A percentile compares a stretch with the other conserved stretches of the same genome.
phyloP scores from a whole-genome alignment of 768 basidiomycete species.

The Mycena venus region DNA sequence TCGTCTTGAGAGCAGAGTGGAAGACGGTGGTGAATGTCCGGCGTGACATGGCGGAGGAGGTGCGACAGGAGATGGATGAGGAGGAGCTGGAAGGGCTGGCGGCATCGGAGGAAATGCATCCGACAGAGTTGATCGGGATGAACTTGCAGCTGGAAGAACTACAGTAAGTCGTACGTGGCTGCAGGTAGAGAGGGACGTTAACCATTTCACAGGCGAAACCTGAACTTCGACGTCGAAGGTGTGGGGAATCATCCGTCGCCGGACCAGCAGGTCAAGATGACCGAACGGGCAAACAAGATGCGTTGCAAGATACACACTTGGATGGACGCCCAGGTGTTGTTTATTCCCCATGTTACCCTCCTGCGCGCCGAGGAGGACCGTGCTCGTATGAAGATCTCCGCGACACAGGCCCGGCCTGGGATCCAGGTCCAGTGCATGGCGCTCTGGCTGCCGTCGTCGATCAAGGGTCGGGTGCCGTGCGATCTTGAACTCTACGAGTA shows the following conservation, averaged over 20 bases:
- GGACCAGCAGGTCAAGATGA: background rate
- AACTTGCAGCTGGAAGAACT: conserved; percentile 33
- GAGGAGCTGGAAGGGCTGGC: background rate
- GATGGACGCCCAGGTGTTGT: conserved; percentile 11
- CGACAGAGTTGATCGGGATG: conserved; percentile 23
- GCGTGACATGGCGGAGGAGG: conserved; percentile 37
- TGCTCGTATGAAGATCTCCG: background rate
- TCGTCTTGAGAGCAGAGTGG: conserved; percentile 4
- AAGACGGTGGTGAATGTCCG: conserved; percentile 26
- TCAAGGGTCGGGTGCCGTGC: background rate
- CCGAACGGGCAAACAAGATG: conserved; percentile 17
- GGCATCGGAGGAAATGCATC: conserved; percentile 11
- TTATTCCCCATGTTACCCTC: conserved; percentile 7
- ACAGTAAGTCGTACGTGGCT: no score
- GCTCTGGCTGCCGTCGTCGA: conserved; percentile 24
- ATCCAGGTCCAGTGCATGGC: conserved; percentile 8
- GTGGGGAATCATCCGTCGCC: conserved; percentile 2
- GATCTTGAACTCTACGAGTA: conserved; percentile 15
- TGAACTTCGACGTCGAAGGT: background rate
- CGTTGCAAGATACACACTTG: conserved; percentile 14
- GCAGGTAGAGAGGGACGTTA: no score
- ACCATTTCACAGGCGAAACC: background rate
- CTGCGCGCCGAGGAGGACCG: conserved; percentile 10
- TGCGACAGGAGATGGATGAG: conserved; percentile 2
- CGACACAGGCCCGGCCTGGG: conserved; percentile 13